Evolutionary conservation across 441 rosid genomes (phyloP).

Genomic region (Corymbia citriodora): DNA sequence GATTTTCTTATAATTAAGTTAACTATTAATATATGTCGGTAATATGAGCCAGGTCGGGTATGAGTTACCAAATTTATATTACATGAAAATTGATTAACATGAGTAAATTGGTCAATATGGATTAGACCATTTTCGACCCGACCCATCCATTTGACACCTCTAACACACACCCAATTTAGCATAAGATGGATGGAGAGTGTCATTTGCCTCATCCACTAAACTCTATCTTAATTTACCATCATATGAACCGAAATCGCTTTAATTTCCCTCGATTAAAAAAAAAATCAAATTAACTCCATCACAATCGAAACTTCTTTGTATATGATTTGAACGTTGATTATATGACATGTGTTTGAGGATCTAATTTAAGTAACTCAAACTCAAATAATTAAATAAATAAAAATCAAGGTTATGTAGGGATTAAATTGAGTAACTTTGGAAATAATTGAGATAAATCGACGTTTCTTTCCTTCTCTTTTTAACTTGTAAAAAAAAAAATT

Average conservation of each 20-base stretch:
- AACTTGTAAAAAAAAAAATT: not conserved
- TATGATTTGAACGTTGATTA: not conserved
- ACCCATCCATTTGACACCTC: too few relatives aligned
- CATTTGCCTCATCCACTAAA: not conserved
- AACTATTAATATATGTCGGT: too few relatives aligned
- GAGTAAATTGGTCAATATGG: too few relatives aligned
- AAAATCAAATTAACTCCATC: not conserved
- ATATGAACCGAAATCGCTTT: not conserved
- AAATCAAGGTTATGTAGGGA: not conserved
- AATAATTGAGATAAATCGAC: not conserved
- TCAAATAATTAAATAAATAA: not conserved
- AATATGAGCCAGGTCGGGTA: too few relatives aligned
- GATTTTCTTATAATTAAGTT: too few relatives aligned
- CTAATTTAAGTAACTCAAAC: not conserved
- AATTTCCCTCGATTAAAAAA: not conserved
- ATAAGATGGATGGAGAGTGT: not conserved
- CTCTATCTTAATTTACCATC: not conserved
- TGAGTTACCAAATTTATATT: too few relatives aligned
- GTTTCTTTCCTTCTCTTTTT: not conserved
- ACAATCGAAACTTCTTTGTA: not conserved
- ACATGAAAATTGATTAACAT: too few relatives aligned
- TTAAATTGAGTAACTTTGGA: not conserved
- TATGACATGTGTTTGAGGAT: accelerated
- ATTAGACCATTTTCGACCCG: too few relatives aligned
- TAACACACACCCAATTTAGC: too few relatives aligned